Evolutionary conservation across 495 filamentous ascomycete genomes (phyloP), one percentile per base, ranked within the genome.

Genomic region (Apodospora peruviana): DNA sequence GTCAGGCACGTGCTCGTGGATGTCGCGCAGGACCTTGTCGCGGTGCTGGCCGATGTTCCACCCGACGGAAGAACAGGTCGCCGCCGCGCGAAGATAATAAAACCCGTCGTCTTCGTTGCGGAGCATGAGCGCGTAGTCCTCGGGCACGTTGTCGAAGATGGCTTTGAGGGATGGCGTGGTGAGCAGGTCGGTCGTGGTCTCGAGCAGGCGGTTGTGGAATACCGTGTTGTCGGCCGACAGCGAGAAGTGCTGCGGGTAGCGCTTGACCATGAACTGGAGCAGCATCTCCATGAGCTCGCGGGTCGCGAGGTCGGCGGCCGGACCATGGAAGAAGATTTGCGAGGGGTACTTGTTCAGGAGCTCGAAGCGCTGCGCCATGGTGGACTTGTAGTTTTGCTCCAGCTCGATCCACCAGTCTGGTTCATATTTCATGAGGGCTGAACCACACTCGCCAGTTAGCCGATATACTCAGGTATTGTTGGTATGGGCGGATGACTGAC

Each of bases 281-380:
- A 76, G 77, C 81, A 91, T 88, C 64, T 96, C 90, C 90, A 95
- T 94, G 16, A 93, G 68, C 60, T 96, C 90, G 58, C 90, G 93
- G 63, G 84, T 87, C 3, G 81, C 89, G 1, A 93, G 68, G 57
- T 94, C 88, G 2, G 85, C 83, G 29, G 88, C 89, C 0, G 90
- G 90, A 2, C 90, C 76, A 35, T 72, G 71, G 32, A 86, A 75
- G 24, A 94, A 77, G 23, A 95, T 81, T 2, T 57, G 56, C 27
- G 73, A 71, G 10, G 86, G 84, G 53, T 91, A 68, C 40, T 81
- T 72, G 22, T 67, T 67, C 58, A 82, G 88, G 1, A 95, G 76
- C 2, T 70, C 76, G 60, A 84, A 80, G 19, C 90, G 86, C 59
- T 91, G 84, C 2, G 76, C 72, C 55, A 96, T 86, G 27, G 83